These are phyloP conservation scores for Thielaviopsis cerberus DNA, from an alignment of 2,329 filamentous ascomycete species.

Conservation along the genomic window DNA sequence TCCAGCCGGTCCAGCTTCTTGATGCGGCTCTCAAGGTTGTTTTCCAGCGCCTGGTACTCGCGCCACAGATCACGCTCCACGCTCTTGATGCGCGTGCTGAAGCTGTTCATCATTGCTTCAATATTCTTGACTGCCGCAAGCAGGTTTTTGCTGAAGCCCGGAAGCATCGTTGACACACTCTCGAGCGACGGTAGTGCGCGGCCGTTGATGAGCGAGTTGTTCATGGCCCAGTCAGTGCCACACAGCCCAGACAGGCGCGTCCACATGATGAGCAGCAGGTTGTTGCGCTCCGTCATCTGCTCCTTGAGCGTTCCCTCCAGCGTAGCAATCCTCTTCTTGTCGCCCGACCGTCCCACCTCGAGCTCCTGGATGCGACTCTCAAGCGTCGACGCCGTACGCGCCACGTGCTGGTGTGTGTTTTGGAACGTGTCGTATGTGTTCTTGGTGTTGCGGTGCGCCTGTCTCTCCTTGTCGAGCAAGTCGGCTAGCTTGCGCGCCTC, in stretches of 20 bases:
- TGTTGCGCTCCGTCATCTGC: slow-evolving; percentile 76
- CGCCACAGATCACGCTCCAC: slow-evolving; percentile 84
- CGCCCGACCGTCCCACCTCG: slow-evolving; percentile 57
- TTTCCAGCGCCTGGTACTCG: slow-evolving; percentile 75
- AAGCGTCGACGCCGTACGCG: slow-evolving; percentile 68
- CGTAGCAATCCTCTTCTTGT: slow-evolving; percentile 55
- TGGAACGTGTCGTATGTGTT: slow-evolving; percentile 75
- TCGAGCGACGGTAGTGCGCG: slow-evolving; percentile 68
- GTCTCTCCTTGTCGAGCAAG: slow-evolving; percentile 76
- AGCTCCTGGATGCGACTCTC: slow-evolving; percentile 73
- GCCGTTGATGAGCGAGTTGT: slow-evolving; percentile 74
- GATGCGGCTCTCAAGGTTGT: slow-evolving; percentile 56
- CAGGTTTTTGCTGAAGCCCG: slow-evolving; percentile 79
- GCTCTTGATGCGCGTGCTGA: slow-evolving; percentile 59
- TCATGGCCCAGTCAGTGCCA: slow-evolving; percentile 78
- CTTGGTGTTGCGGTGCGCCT: slow-evolving; percentile 69
- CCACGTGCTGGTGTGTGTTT: slow-evolving; percentile 70
- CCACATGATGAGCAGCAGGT: slow-evolving; percentile 75
- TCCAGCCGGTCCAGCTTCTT: slow-evolving; percentile 83
- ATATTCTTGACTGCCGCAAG: slow-evolving; percentile 72
- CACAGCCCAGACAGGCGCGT: slow-evolving; percentile 71
- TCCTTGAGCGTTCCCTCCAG: slow-evolving; percentile 71
- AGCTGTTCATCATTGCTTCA: slow-evolving; percentile 59
- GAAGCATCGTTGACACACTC: slow-evolving; percentile 66
- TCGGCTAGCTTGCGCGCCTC: slow-evolving; percentile 74